Evolutionary conservation across 306 rosid genomes (phyloP).

Genomic region (Erythrophleum fordii): DNA sequence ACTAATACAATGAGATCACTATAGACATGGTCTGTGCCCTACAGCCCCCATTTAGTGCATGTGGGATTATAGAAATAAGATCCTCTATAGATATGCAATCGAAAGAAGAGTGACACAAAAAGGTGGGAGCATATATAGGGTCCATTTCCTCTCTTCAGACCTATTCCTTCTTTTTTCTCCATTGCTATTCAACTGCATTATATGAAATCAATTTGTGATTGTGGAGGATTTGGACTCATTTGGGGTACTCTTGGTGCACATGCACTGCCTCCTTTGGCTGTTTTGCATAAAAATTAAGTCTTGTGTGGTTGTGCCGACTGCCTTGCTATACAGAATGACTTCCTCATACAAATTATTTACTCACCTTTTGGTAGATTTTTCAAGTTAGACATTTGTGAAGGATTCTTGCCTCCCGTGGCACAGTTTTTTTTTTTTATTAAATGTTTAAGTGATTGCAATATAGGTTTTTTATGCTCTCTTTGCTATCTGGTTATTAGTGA

Average conservation of each 20-base stretch:
- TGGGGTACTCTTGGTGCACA: neutral
- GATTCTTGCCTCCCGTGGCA: neutral
- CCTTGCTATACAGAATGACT: neutral
- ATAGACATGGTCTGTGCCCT: neutral
- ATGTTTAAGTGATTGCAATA: too few relatives aligned
- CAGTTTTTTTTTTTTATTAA: neutral
- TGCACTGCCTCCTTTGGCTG: neutral
- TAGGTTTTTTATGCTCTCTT: conserved; percentile 5
- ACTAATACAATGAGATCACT: neutral
- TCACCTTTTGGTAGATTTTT: neutral
- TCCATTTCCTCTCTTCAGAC: too few relatives aligned
- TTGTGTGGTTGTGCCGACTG: neutral
- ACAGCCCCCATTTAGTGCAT: neutral
- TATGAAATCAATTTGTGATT: too few relatives aligned
- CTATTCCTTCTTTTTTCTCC: too few relatives aligned
- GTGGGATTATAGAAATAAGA: too few relatives aligned
- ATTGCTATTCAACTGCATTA: too few relatives aligned
- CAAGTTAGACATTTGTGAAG: neutral
- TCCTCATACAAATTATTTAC: neutral
- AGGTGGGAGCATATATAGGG: too few relatives aligned
- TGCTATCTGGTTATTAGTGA: neutral
- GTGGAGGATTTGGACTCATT: too few relatives aligned
- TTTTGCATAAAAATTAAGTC: neutral
- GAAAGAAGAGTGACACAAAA: too few relatives aligned
- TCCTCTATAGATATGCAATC: too few relatives aligned